phyloP scores from a whole-genome alignment of 495 filamentous ascomycete species.

The Penicillium pulvis region DNA sequence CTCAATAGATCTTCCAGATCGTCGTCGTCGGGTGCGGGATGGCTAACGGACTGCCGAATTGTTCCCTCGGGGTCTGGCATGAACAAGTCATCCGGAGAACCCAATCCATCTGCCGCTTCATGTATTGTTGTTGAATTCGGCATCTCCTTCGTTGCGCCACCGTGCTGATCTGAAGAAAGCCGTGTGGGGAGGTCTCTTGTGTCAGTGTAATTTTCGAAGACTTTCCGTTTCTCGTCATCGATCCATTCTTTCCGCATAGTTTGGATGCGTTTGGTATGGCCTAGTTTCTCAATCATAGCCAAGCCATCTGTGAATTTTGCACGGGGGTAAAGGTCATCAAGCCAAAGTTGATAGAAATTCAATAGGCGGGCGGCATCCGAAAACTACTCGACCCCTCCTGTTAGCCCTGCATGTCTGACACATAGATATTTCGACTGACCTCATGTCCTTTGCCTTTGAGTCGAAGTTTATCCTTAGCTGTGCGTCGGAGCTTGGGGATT shows the following conservation, averaged over 20 bases:
- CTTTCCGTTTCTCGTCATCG: conserved; percentile 59
- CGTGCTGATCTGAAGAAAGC: conserved; percentile 10
- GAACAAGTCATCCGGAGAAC: conserved; percentile 26
- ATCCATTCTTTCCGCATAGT: conserved; percentile 84
- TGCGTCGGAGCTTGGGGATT: conserved; percentile 76
- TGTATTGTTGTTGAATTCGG: neutral
- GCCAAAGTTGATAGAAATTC: conserved; percentile 93
- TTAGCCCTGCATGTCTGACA: conserved; percentile 8
- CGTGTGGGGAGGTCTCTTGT: conserved; percentile 3
- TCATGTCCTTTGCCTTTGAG: conserved; percentile 95
- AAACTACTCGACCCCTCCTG: conserved; percentile 56
- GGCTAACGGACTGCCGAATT: conserved; percentile 7
- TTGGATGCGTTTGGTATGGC: conserved; percentile 76
- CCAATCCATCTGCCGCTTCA: neutral
- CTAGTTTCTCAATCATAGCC: conserved; percentile 89
- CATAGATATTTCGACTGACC: conserved; percentile 46
- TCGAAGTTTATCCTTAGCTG: conserved; percentile 68
- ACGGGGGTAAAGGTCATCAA: conserved; percentile 93
- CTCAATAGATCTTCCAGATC: conserved; percentile 42
- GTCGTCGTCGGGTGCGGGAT: conserved; percentile 35
- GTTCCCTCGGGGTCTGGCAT: conserved; percentile 26
- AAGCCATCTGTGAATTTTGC: conserved; percentile 92
- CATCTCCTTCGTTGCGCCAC: neutral
- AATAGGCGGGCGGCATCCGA: conserved; percentile 80
- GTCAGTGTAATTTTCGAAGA: conserved; percentile 6